Base-by-base conservation (phyloP, 148 eudicot species). In the Limonium bicolor region DNA sequence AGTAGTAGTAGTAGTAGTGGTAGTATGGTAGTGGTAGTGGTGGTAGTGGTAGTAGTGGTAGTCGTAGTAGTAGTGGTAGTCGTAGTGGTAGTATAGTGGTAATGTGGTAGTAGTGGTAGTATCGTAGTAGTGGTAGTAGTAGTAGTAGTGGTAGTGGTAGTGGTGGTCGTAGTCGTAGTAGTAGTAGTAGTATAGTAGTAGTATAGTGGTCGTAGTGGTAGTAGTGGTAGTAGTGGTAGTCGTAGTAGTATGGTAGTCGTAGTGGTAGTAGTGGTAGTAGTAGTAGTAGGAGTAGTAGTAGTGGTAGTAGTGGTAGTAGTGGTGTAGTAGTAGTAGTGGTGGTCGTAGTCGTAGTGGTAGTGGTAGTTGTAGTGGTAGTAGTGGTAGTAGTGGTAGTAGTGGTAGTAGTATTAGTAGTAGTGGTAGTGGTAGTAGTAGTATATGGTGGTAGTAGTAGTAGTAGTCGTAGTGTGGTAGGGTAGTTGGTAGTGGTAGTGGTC, bases 151-250 rank as follows among this genome's bases (percentile, higher is more conserved):
- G 36, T 15, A 33, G 36, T 10, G 14, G 36, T 15, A 33, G 36
- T 10, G 14, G 36, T 15, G 14, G 36, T 10, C 10, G 36, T 15
- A 33, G 36, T 10, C 10, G 36, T 15, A 33, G 36, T 10, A 44
- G 48, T 44, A n/a, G 48, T 44, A 22, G 48, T 44, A n/a, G 48
- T 44, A 3, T 44, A 8, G 48, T 44, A 22, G 48, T 44, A 8
- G 48, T 46, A 13, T 46, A 13, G 51, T 46, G 12, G 51, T 46
- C 6, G 51, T 46, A 7, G 51, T 46, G 12, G 51, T 46, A 13
- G 51, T 46, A 13, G 51, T 46, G 10, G 51, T 46, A 13, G 51
- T 46, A 13, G 51, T 46, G 10, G 51, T 46, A 13, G 51, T 46
- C 4, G n/a, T n/a, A n/a, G n/a, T n/a, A n/a, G n/a, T n/a, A n/a